phyloP scores from a whole-genome alignment of 108 stramenopile species.

The Fragilaria crotonensis region DNA sequence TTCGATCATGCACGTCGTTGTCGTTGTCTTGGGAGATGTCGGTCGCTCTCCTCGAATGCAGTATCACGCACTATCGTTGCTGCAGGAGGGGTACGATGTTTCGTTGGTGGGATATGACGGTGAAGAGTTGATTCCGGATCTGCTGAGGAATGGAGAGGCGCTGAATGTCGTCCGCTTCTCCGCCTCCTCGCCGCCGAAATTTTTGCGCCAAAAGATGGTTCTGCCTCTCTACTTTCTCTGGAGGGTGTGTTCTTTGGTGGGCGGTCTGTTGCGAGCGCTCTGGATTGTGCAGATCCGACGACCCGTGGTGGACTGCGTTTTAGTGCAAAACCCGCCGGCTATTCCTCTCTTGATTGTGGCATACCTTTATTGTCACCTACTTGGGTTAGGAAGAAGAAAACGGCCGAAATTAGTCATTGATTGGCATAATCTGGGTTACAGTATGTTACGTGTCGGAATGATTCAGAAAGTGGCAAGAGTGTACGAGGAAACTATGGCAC shows the following conservation, averaged over 20 bases:
- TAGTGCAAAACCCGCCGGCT: constrained; percentile 98
- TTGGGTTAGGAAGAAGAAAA: background rate
- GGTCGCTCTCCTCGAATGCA: constrained; percentile 98
- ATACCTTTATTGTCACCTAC: constrained; percentile 42
- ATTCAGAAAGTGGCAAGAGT: constrained; percentile 34
- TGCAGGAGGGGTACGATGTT: constrained; percentile 60
- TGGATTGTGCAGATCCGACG: constrained; percentile 28
- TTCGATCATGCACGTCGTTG: constrained; percentile 46
- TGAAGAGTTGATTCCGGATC: constrained; percentile 38
- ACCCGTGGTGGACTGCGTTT: constrained; percentile 51
- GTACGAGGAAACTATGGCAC: constrained; percentile 74
- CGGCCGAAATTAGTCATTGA: constrained; percentile 80
- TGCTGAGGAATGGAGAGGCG: constrained; percentile 3
- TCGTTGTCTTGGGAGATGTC: constrained; percentile 78
- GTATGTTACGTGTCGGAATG: constrained; percentile 63
- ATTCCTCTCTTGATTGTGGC: constrained; percentile 77
- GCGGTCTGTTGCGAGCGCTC: constrained; percentile 45
- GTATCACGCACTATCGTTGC: constrained; percentile 91
- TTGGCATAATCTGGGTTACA: constrained; percentile 98
- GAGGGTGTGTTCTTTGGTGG: constrained; percentile 35
- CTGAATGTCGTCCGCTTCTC: constrained; percentile 53
- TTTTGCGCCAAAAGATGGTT: constrained; percentile 12
- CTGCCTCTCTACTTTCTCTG: constrained; percentile 61
- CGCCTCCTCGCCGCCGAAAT: constrained; percentile 37
- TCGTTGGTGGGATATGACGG: constrained; percentile 70